Evolutionary conservation across 2,329 filamentous ascomycete species (phyloP), one percentile per base, ranked within the genome.

Genomic region (Cladorrhinum sp.): DNA sequence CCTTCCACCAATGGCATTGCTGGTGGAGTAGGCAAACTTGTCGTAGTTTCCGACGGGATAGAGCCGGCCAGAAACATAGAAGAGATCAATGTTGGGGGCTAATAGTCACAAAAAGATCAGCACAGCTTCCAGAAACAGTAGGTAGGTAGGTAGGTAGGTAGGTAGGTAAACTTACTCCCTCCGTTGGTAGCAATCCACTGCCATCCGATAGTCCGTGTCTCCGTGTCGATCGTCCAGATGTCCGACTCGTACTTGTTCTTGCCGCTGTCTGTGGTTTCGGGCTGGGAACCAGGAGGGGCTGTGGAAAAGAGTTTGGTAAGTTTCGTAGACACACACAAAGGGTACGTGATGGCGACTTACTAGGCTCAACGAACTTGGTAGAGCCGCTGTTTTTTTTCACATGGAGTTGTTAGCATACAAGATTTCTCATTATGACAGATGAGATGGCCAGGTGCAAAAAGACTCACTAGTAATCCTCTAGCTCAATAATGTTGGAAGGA

Each of bases 171-270:
- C 36, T 42, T 16, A 42, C 36, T 14, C 10, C 14, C 7, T 42
- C 36, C 36, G 36, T 10, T 33, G 18, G 50, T 50, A 30, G 46
- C 50, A 51, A 63, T 51, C 61, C 61, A 63, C n/a, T 60, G 28
- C 57, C 57, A 60, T 26, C 49, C 30, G 39, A 63, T 63, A 36
- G 36, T 54, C 20, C 14, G 51, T 4, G 61, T 58, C 14, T n/a
- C 16, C 2, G 61, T 60, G 39, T 63, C 26, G n/a, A 60, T 42
- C 18, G 30, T 63, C 54, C 54, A 63, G 26, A 63, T 63, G n/a
- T 63, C 61, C n/a, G 54, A 50, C 39, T 55, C 61, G 50, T 58
- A 28, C 26, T 28, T 28, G 26, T 28, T 28, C 9, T 28, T 28
- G 26, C 26, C 26, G 26, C 4, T 9, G 26, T 28, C 26, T 58